phyloP scores from a whole-genome alignment of 169 alveolate species.

The Cystoisospora suis region DNA sequence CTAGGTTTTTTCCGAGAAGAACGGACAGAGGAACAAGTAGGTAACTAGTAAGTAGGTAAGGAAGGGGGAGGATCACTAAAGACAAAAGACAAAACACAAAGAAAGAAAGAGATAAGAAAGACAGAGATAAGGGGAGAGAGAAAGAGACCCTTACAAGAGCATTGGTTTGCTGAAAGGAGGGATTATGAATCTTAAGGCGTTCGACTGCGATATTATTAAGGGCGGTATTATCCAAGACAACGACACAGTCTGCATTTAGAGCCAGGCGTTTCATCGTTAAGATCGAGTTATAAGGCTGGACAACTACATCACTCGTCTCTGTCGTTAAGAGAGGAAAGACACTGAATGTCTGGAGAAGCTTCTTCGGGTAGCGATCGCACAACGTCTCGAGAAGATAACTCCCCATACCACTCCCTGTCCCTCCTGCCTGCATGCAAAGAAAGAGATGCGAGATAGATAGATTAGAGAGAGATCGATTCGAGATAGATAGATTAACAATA shows the following conservation, averaged over 20 bases:
- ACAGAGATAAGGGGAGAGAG: not conserved
- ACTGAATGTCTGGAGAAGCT: slow-evolving; percentile 85
- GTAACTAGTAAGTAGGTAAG: not conserved
- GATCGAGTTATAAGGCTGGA: slow-evolving; percentile 98
- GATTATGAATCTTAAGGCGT: slow-evolving; percentile 77
- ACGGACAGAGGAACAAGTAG: not conserved
- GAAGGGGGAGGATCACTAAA: not conserved
- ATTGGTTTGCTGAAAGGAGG: slow-evolving; percentile 76
- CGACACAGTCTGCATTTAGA: slow-evolving; percentile 94
- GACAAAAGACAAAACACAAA: not conserved
- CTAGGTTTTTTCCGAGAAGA: no score
- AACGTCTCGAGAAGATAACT: slow-evolving; percentile 95
- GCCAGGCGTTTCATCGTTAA: slow-evolving; percentile 82
- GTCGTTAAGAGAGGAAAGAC: slow-evolving; percentile 93
- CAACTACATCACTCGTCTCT: slow-evolving; percentile 97
- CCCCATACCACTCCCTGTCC: slow-evolving; percentile 99
- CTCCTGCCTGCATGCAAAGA: slow-evolving; percentile 87
- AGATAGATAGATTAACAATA: not conserved
- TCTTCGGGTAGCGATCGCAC: slow-evolving; percentile 88
- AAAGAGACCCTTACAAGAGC: slow-evolving; percentile 52
- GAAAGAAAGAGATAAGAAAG: not conserved
- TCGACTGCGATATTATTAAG: slow-evolving; percentile 96
- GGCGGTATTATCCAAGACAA: slow-evolving; percentile 98
- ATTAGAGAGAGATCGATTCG: not conserved
- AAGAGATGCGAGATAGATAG: not conserved